Conservation (phyloP, 129 eudicot species). For the Chrysanthemum seticuspe region DNA sequence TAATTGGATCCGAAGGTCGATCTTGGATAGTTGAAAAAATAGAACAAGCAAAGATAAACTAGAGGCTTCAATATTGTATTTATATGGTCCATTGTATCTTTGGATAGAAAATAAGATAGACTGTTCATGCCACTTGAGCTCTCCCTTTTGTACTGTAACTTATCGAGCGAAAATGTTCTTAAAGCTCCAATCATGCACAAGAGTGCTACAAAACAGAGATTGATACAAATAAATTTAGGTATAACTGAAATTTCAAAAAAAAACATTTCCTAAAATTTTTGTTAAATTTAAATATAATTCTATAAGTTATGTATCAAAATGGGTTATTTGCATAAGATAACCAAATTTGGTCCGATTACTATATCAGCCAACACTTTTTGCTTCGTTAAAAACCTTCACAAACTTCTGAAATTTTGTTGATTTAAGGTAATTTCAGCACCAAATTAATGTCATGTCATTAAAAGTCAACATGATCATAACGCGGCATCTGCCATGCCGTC, state of each 20-base stretch:
- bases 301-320: background rate
- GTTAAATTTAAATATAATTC: too few relatives aligned
- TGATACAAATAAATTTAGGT: background rate
- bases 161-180: conserved; percentile 80
- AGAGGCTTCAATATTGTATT: conserved; percentile 66
- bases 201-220: conserved; percentile 56
- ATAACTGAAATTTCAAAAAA: background rate
- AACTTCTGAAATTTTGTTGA: too few relatives aligned
- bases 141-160: conserved; percentile 69
- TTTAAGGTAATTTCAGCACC: too few relatives aligned
- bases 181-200: conserved; percentile 87
- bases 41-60: conserved; percentile 82
- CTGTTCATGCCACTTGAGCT: conserved; percentile 72
- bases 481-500: too few relatives aligned
- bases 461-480: too few relatives aligned
- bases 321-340: background rate
- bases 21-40: conserved; percentile 79
- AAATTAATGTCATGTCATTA: too few relatives aligned
- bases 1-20: conserved; percentile 64
- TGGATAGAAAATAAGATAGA: conserved; percentile 78
- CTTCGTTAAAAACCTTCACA: background rate
- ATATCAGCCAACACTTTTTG: too few relatives aligned
- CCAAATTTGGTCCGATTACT: background rate
- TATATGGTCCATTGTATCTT: conserved; percentile 77
- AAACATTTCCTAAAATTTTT: background rate